Evolutionary conservation across 495 filamentous ascomycete species (phyloP), one percentile per base, ranked within the genome.

Genomic region (Viridothelium virens): DNA sequence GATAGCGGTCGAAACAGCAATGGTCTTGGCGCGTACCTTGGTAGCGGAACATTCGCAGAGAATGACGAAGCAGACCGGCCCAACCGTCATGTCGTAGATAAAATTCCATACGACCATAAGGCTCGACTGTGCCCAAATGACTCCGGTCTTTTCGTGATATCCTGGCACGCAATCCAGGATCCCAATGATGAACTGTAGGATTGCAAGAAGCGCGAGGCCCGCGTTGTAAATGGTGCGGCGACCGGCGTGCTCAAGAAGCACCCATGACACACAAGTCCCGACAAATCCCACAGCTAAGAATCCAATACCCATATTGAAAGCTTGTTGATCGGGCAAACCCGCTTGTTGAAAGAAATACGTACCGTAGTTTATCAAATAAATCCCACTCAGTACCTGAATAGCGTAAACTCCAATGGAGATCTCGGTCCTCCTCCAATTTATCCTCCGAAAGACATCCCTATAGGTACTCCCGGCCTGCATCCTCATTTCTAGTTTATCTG

Each of bases 271-370:
- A 12, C 82, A 48, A 0, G 83, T 84, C 7, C 82, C 83, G 2
- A 85, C 68, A 46, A 81, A 77, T 14, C 79, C 83, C 2, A 86
- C 74, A 2, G 74, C 81, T 44, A 75, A 74, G 11, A 71, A 73
- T 36, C 75, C 81, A 3, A 82, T 63, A 16, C 65, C 66, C 70
- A 77, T 75, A 67, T 75, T 75, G 70, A 79, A 74, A 9, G 71
- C 76, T 66, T 79, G 77, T 53, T 77, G 74, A 46, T 66, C 34
- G 7, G 69, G 68, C 6, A 79, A 67, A 25, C 90, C 90, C 2
- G 90, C 90, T 69, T 89, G 86, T 67, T 86, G 78, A 61, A 91
- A 77, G 78, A 92, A 94, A 72, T 92, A 87, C 38, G 88, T 91
- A 11, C 86, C 89, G 73, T 91, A 94, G 69, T 89, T 89, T 63